Evolutionary conservation across 192 early-diverging fungal genomes (phyloP).

Genomic region (Phlyctochytrium arcticum): DNA sequence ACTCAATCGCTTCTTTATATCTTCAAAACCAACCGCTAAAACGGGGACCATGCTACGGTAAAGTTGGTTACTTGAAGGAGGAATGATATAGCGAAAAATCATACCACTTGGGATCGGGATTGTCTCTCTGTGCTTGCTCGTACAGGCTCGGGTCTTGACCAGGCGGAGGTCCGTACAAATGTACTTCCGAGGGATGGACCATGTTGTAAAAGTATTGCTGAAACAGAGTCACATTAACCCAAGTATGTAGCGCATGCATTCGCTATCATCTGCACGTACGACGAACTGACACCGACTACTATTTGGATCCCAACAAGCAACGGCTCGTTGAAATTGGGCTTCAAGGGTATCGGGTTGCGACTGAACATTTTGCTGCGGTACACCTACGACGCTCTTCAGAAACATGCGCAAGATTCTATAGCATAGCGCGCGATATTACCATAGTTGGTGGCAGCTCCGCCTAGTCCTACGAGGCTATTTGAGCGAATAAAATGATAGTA

Average conservation of each 20-base stretch:
- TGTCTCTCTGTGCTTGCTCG: constrained; percentile 78
- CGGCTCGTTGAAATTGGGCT: too few species aligned
- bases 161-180: constrained; percentile 68
- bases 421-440: too few species aligned
- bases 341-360: too few species aligned
- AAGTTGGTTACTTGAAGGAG: background rate
- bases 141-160: constrained; percentile 68
- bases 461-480: too few species aligned
- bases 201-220: constrained; percentile 95
- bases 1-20: constrained; percentile 80
- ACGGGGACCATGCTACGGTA: constrained; percentile 79
- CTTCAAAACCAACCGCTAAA: constrained; percentile 84
- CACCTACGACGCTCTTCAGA: too few species aligned
- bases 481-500: too few species aligned
- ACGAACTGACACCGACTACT: constrained; percentile 77
- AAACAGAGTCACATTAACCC: too few species aligned
- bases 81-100: background rate
- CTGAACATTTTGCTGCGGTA: too few species aligned
- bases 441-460: too few species aligned
- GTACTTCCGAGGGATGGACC: constrained; percentile 81
- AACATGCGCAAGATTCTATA: too few species aligned
- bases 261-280: too few species aligned
- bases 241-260: too few species aligned
- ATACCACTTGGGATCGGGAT: constrained; percentile 82
- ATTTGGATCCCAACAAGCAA: constrained; percentile 82